Evolutionary conservation across 495 filamentous ascomycete genomes (phyloP).

Genomic region (Penicillium lagena): DNA sequence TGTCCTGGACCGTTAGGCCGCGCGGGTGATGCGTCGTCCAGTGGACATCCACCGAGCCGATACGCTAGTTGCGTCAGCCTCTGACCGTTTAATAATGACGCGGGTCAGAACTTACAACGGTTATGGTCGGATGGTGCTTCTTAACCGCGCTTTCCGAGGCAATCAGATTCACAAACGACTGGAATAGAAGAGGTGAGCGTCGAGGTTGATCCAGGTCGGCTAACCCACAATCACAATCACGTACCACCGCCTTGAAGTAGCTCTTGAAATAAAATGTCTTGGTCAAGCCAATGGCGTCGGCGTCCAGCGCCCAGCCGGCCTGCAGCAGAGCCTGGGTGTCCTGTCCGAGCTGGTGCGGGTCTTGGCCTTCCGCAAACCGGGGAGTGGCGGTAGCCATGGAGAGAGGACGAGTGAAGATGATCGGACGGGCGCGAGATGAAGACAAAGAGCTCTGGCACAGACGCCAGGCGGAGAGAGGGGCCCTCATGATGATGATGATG

Average conservation of each 20-base stretch:
- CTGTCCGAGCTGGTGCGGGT: slow-evolving; percentile 19
- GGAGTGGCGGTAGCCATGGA: slow-evolving; percentile 19
- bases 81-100: background rate
- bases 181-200: background rate
- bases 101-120: slow-evolving; percentile 25
- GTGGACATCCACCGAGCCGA: slow-evolving; percentile 41
- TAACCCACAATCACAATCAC: slow-evolving; percentile 2
- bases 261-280: slow-evolving; percentile 41
- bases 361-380: slow-evolving; percentile 30
- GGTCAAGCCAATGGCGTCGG: slow-evolving; percentile 28
- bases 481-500: too few species aligned
- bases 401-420: background rate
- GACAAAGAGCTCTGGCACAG: too few species aligned
- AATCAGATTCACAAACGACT: slow-evolving; percentile 36
- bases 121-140: slow-evolving; percentile 44
- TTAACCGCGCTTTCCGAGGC: slow-evolving; percentile 34
- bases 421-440: too few species aligned
- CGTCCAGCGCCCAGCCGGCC: slow-evolving; percentile 34
- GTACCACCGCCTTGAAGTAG: slow-evolving; percentile 40
- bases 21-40: slow-evolving; percentile 72
- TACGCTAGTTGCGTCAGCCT: slow-evolving; percentile 20
- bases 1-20: slow-evolving; percentile 65
- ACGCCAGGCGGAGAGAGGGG: too few species aligned
- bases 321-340: slow-evolving; percentile 19
- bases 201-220: background rate